These are phyloP conservation scores for Flaveria linearis DNA, from an alignment of 129 eudicot genomes.

Conservation along the genomic window DNA sequence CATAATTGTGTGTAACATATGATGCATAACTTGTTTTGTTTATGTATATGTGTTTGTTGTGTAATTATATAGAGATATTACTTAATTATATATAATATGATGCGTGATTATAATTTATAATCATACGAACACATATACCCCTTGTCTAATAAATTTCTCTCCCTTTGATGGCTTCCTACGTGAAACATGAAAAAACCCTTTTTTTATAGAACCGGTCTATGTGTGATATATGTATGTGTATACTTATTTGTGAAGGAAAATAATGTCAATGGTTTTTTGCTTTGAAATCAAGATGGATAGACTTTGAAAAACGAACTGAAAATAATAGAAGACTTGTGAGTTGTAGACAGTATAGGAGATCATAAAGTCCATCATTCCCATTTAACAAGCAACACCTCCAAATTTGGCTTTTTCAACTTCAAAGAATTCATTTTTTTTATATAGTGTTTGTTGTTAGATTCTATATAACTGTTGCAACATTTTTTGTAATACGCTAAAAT, in stretches of 20 bases:
- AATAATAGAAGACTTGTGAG: slow-evolving; percentile 2
- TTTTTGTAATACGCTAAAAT: neutral
- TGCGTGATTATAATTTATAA: no score
- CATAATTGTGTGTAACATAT: no score
- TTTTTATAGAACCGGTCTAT: no score
- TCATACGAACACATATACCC: no score
- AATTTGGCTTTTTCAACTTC: slow-evolving; percentile 23
- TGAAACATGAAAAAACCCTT: no score
- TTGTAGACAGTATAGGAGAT: neutral
- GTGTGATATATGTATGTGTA: no score
- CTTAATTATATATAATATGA: no score
- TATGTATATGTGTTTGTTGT: no score
- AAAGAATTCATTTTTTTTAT: neutral
- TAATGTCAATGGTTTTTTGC: neutral
- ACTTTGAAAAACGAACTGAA: slow-evolving; percentile 24
- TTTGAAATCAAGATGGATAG: slow-evolving; percentile 14
- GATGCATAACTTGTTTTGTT: no score
- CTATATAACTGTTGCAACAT: neutral
- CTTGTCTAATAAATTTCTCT: no score
- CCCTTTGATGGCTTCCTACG: no score
- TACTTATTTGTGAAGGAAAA: neutral
- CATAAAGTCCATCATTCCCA: slow-evolving; percentile 24
- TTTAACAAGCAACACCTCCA: slow-evolving; percentile 27
- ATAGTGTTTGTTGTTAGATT: neutral
- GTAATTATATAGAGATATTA: no score